These are phyloP conservation scores for Clavaria fumosa DNA, from an alignment of 768 basidiomycete species.

Conservation along the genomic window DNA sequence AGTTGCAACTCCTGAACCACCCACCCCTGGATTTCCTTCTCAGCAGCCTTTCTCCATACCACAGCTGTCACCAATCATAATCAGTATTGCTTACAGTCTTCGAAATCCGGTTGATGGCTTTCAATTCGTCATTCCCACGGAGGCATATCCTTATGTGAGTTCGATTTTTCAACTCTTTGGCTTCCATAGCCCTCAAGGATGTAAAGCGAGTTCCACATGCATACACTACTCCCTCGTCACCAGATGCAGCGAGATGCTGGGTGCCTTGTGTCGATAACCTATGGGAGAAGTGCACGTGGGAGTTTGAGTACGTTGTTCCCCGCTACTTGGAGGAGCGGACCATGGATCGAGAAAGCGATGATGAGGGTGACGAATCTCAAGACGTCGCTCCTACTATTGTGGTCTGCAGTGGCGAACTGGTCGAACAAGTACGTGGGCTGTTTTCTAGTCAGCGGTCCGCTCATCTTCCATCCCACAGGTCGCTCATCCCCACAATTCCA, in stretches of 20 bases:
- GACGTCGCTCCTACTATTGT: slow-evolving; percentile 70
- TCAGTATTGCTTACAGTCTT: slow-evolving; percentile 70
- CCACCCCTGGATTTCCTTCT: slow-evolving; percentile 34
- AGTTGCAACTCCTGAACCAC: slow-evolving; percentile 77
- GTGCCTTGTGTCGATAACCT: slow-evolving; percentile 92
- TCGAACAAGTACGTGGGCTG: slow-evolving; percentile 70
- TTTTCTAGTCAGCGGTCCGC: too few species aligned
- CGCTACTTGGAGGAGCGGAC: slow-evolving; percentile 57
- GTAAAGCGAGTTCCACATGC: slow-evolving; percentile 81
- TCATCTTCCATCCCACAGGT: slow-evolving; percentile 56
- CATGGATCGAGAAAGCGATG: slow-evolving; percentile 13
- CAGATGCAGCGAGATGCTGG: slow-evolving; percentile 94
- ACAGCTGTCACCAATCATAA: slow-evolving; percentile 62
- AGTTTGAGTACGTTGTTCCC: slow-evolving; percentile 92
- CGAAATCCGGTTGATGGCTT: slow-evolving; percentile 73
- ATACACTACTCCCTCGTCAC: slow-evolving; percentile 75
- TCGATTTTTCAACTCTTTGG: not conserved
- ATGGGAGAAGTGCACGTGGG: slow-evolving; percentile 98
- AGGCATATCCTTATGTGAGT: slow-evolving; percentile 75
- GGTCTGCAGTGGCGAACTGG: slow-evolving; percentile 85
- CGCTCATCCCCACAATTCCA: slow-evolving; percentile 83
- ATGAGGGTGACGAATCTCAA: slow-evolving; percentile 36
- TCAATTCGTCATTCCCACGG: slow-evolving; percentile 69
- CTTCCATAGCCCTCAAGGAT: slow-evolving; percentile 8
- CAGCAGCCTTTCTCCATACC: slow-evolving; percentile 22